These are phyloP conservation scores for Entomortierella lignicola DNA, from an alignment of 192 early-diverging fungal genomes.

Conservation along the genomic window DNA sequence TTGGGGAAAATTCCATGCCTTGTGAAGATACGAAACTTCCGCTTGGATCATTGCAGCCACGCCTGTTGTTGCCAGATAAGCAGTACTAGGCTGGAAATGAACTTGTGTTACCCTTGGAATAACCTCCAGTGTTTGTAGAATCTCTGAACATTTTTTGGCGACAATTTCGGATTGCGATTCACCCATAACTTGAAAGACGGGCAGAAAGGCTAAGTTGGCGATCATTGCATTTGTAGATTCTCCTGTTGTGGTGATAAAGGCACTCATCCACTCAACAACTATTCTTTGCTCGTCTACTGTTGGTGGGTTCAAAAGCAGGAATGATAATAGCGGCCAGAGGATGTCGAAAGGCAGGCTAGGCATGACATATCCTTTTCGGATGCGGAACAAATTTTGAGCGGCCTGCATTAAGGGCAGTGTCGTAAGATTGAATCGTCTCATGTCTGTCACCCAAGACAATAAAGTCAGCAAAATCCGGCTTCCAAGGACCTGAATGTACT, in stretches of 20 bases:
- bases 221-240: slow-evolving; percentile 22
- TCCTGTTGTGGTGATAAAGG: slow-evolving; percentile 1
- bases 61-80: background rate
- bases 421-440: slow-evolving; percentile 31
- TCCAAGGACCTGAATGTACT: slow-evolving; percentile 26
- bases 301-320: slow-evolving; percentile 55
- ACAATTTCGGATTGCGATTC: slow-evolving; percentile 38
- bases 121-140: slow-evolving; percentile 36
- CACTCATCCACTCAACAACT: slow-evolving; percentile 50
- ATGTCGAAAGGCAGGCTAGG: slow-evolving; percentile 34
- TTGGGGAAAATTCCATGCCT: background rate
- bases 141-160: slow-evolving; percentile 47
- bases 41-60: slow-evolving; percentile 36
- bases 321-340: slow-evolving; percentile 58
- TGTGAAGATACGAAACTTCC: slow-evolving; percentile 23
- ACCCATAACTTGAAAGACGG: slow-evolving; percentile 63
- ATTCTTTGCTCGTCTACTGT: slow-evolving; percentile 60
- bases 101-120: slow-evolving; percentile 10
- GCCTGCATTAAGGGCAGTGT: slow-evolving; percentile 28
- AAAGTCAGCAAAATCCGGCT: slow-evolving; percentile 19
- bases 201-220: slow-evolving; percentile 57
- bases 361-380: slow-evolving; percentile 16
- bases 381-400: slow-evolving; percentile 15
- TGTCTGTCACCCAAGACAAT: slow-evolving; percentile 36
- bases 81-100: background rate